A percentile compares a stretch with the other conserved stretches of the same genome.
Conservation (phyloP, 345 rosid genomes). For the Passiflora organensis region DNA sequence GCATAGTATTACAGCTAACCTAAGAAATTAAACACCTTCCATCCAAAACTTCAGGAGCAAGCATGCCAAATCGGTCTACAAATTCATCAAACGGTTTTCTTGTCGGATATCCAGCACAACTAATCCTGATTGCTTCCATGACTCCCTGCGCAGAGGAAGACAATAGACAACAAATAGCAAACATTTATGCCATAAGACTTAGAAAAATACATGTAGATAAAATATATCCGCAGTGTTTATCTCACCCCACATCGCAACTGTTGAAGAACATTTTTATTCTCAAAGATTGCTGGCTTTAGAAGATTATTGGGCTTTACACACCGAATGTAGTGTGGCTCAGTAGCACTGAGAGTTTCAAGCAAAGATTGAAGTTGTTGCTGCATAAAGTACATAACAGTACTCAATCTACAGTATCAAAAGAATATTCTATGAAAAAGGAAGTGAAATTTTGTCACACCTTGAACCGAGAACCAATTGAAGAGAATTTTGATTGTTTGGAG, state of each 20-base stretch:
- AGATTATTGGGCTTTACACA: slow-evolving; percentile 98
- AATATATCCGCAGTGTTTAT: slow-evolving; percentile 15
- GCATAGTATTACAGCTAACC: slow-evolving; percentile 6
- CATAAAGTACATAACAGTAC: slow-evolving; percentile 26
- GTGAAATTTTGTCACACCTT: slow-evolving; percentile 64
- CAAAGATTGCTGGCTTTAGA: slow-evolving; percentile 94
- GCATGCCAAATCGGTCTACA: slow-evolving; percentile 71
- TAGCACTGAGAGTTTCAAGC: slow-evolving; percentile 92
- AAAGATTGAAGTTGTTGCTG: slow-evolving; percentile 90
- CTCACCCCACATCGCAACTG: slow-evolving; percentile 96
- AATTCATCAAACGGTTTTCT: slow-evolving; percentile 84
- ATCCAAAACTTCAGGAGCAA: slow-evolving; percentile 74
- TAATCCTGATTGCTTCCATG: slow-evolving; percentile 98
- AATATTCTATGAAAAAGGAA: slow-evolving; percentile 5
- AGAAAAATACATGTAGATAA: slow-evolving; percentile 2
- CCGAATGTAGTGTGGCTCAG: slow-evolving; percentile 96
- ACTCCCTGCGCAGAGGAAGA: slow-evolving; percentile 97
- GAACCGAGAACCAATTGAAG: slow-evolving; percentile 99
- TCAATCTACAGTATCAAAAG: slow-evolving; percentile 3
- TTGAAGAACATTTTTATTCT: slow-evolving; percentile 79
- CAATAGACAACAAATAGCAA: too few species aligned
- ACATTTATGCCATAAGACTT: slow-evolving; percentile 1
- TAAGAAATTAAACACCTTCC: slow-evolving; percentile 50
- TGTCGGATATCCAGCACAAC: slow-evolving; percentile 98
- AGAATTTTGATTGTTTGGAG: slow-evolving; percentile 87